A percentile compares a stretch with the other conserved stretches of the same genome.
These are phyloP conservation scores for Ascochyta lentis DNA, from an alignment of 2,329 filamentous ascomycete genomes.

Conservation along the genomic window DNA sequence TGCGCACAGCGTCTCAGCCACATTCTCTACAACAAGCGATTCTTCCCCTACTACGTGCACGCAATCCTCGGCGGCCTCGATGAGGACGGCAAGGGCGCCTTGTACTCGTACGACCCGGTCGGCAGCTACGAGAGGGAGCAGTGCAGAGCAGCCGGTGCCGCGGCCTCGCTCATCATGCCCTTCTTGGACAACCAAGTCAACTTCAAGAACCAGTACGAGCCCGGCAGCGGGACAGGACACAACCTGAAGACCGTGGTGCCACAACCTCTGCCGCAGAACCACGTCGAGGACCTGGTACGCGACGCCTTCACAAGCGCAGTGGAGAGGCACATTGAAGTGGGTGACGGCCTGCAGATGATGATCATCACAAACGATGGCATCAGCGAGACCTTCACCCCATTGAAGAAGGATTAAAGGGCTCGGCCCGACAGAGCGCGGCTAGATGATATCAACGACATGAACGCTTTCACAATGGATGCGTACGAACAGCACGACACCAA, in stretches of 20 bases:
- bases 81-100: conserved; percentile 89
- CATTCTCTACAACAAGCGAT: conserved; percentile 95
- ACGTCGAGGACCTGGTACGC: conserved; percentile 87
- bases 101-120: conserved; percentile 98
- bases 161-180: conserved; percentile 95
- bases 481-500: conserved; percentile 28
- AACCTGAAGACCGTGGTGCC: conserved; percentile 74
- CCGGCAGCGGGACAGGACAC: conserved; percentile 83
- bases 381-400: conserved; percentile 78
- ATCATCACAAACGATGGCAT: conserved; percentile 88
- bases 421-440: conserved; percentile 35
- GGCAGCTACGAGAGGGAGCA: conserved; percentile 97
- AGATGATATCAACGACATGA: conserved; percentile 49
- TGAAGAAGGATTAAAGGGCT: conserved; percentile 68
- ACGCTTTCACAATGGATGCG: conserved; percentile 23
- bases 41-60: conserved; percentile 98
- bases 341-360: conserved; percentile 94
- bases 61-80: conserved; percentile 94
- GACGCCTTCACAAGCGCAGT: conserved; percentile 98
- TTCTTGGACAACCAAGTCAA: conserved; percentile 99
- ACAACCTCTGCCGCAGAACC: conserved; percentile 71
- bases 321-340: conserved; percentile 98
- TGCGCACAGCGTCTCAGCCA: conserved; percentile 95
- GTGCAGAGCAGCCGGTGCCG: conserved; percentile 91
- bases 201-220: conserved; percentile 97